Evolutionary conservation across 306 rosid genomes (phyloP).

Genomic region (Hippophae tibetana): DNA sequence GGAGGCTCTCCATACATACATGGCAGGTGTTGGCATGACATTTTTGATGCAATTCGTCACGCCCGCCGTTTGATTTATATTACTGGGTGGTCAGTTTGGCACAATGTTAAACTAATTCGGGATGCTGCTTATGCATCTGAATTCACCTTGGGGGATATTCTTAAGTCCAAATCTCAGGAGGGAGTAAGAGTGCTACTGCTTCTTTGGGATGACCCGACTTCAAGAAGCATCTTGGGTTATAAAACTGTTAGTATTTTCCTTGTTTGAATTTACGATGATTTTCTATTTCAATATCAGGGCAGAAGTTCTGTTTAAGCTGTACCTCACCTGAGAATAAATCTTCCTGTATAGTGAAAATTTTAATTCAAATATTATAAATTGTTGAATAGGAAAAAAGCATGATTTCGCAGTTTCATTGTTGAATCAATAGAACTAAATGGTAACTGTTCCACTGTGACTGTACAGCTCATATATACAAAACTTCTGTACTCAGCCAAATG

Average conservation of each 20-base stretch:
- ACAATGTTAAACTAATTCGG: slow-evolving; percentile 66
- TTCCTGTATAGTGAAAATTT: slow-evolving; percentile 4
- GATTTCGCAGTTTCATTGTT: neutral
- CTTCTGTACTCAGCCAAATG: neutral
- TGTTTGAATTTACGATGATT: slow-evolving; percentile 5
- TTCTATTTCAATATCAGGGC: slow-evolving; percentile 2
- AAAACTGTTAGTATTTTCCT: slow-evolving; percentile 51
- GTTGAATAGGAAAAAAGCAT: neutral
- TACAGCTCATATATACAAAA: slow-evolving; percentile 3
- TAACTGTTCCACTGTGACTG: neutral
- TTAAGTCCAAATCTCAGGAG: slow-evolving; percentile 80
- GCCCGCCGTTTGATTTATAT: slow-evolving; percentile 73
- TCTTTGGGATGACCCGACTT: slow-evolving; percentile 96
- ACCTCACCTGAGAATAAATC: neutral
- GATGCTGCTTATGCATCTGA: slow-evolving; percentile 39
- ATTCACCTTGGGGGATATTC: slow-evolving; percentile 61
- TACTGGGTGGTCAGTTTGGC: slow-evolving; percentile 98
- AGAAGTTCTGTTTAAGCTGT: neutral
- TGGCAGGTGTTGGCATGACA: slow-evolving; percentile 85
- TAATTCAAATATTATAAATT: slow-evolving; percentile 3
- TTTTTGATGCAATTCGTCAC: slow-evolving; percentile 60
- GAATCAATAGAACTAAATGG: slow-evolving; percentile 2
- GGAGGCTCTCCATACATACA: slow-evolving; percentile 55
- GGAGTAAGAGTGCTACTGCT: slow-evolving; percentile 97
- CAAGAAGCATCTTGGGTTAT: slow-evolving; percentile 83